phyloP scores from a whole-genome alignment of 768 basidiomycete species.

The Boletellus sp. region DNA sequence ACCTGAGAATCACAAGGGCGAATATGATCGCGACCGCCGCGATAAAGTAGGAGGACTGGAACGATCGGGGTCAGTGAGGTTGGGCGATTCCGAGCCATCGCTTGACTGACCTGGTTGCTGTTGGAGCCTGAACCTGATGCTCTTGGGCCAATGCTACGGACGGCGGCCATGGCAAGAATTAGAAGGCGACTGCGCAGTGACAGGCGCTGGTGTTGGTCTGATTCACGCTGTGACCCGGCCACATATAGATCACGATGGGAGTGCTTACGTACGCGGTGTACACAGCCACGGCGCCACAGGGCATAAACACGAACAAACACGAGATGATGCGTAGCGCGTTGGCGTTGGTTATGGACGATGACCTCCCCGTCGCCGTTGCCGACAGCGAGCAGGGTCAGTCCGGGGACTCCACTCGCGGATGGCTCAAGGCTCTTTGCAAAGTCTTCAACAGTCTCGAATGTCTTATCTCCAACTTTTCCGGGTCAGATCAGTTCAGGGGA shows the following conservation, averaged over 20 bases:
- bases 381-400: conserved; percentile 31
- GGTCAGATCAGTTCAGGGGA: conserved; percentile 34
- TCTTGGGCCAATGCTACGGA: conserved; percentile 3
- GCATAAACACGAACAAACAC: conserved; percentile 18
- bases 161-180: conserved; percentile 5
- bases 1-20: conserved; percentile 22
- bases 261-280: background rate
- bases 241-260: too few species aligned
- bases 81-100: background rate
- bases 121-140: background rate
- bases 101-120: conserved; percentile 14
- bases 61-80: background rate
- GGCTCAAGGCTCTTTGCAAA: conserved; percentile 33
- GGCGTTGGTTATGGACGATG: conserved; percentile 29
- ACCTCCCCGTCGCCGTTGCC: conserved; percentile 32
- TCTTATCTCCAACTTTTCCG: conserved; percentile 32
- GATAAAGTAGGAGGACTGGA: conserved; percentile 27
- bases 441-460: conserved; percentile 30
- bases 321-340: background rate
- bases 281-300: conserved; percentile 23
- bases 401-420: conserved; percentile 22
- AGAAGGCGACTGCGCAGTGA: background rate
- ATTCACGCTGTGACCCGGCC: too few species aligned
- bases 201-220: background rate
- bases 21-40: conserved; percentile 11